These are phyloP conservation scores for Lentinula raphanica DNA, from an alignment of 768 basidiomycete species.

Conservation along the genomic window DNA sequence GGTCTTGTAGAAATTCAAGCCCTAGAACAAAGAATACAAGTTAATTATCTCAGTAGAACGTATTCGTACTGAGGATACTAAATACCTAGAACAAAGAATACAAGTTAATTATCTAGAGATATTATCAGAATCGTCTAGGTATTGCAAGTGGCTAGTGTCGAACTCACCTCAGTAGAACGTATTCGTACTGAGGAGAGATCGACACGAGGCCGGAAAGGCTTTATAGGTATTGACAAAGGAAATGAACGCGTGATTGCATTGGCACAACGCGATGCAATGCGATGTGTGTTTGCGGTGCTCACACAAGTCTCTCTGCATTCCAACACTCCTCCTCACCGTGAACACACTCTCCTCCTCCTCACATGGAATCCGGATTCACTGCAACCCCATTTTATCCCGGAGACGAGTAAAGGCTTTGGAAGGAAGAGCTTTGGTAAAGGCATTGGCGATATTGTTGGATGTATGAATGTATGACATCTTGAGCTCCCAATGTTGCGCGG, in stretches of 20 bases:
- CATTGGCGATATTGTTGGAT: conserved; percentile 19
- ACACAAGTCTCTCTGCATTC: neutral
- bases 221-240: neutral
- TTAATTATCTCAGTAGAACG: too few species aligned
- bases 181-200: neutral
- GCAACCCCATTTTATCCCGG: neutral
- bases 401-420: too few species aligned
- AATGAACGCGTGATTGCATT: neutral
- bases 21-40: too few species aligned
- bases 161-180: neutral
- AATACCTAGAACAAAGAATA: neutral
- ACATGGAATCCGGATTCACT: too few species aligned
- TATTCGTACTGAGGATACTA: too few species aligned
- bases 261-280: neutral
- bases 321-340: neutral
- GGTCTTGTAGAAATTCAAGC: neutral
- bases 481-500: too few species aligned
- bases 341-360: too few species aligned
- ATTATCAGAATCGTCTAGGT: neutral
- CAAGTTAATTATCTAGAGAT: neutral
- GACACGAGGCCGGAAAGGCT: neutral
- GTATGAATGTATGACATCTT: conserved; percentile 15
- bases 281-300: neutral
- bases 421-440: conserved; percentile 23
- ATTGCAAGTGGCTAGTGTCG: neutral